These are phyloP conservation scores for Geotrichum reessii DNA, from an alignment of 1,139 yeast species.

Conservation along the genomic window DNA sequence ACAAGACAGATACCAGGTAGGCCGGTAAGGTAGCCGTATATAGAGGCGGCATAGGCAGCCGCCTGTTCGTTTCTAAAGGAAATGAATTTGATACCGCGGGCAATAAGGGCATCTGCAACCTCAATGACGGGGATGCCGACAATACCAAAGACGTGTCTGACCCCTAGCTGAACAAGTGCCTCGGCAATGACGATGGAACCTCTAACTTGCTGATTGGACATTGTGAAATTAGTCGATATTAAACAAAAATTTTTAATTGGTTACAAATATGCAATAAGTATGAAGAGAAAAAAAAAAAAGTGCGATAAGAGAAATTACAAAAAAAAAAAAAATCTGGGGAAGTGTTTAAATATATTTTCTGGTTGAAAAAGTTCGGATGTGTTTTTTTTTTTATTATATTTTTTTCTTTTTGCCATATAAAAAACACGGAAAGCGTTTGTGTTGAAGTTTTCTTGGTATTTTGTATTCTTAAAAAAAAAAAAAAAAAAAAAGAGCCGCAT, in stretches of 20 bases:
- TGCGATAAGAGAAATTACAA: background rate
- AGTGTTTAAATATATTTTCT: background rate
- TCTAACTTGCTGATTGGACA: background rate
- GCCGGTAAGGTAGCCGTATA: slow-evolving; percentile 57
- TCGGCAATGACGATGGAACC: slow-evolving; percentile 46
- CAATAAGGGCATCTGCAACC: slow-evolving; percentile 49
- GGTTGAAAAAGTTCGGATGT: background rate
- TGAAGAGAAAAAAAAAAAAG: background rate
- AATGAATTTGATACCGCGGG: slow-evolving; percentile 48
- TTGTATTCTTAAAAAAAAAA: too few relatives aligned
- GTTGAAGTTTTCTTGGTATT: background rate
- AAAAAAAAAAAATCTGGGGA: background rate
- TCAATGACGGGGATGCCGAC: slow-evolving; percentile 70
- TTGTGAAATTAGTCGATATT: background rate
- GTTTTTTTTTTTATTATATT: background rate
- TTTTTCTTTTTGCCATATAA: background rate
- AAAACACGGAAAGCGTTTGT: background rate
- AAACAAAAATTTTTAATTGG: background rate
- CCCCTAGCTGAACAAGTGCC: slow-evolving; percentile 44
- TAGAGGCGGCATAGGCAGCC: slow-evolving; percentile 65
- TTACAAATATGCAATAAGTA: too few relatives aligned
- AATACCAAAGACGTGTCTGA: slow-evolving; percentile 54
- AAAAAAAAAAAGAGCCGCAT: background rate
- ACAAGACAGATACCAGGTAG: slow-evolving; percentile 58
- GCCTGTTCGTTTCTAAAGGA: slow-evolving; percentile 62